Conservation (phyloP, 805 yeast genomes). For the Pichia insulana region DNA sequence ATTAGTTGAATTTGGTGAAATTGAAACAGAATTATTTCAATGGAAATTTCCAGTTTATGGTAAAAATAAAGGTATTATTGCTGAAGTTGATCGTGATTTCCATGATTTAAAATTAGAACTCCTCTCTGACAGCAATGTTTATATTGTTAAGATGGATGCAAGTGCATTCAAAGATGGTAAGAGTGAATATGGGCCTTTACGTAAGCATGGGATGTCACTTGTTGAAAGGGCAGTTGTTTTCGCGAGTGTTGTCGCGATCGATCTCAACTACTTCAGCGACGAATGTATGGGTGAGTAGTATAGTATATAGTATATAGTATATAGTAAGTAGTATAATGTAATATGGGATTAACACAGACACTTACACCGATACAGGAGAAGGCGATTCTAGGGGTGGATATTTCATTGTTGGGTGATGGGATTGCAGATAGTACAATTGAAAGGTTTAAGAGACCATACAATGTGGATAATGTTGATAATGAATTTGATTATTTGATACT, state of each 20-base stretch:
- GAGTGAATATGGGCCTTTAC: constrained; percentile 38
- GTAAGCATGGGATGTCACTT: constrained; percentile 40
- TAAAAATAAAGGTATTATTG: constrained; percentile 49
- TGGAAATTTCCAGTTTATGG: constrained; percentile 74
- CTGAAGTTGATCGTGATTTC: constrained; percentile 78
- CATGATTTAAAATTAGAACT: constrained; percentile 65
- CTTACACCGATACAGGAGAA: constrained; percentile 12
- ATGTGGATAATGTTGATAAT: constrained; percentile 1
- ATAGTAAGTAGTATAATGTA: too few species aligned
- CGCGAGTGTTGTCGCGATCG: constrained; percentile 82
- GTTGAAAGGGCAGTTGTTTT: constrained; percentile 79
- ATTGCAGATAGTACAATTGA: constrained; percentile 8
- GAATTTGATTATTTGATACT: constrained; percentile 7
- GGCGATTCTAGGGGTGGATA: constrained; percentile 9
- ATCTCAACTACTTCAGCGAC: constrained; percentile 80
- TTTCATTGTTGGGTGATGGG: not conserved
- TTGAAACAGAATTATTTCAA: constrained; percentile 77
- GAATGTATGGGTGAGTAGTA: too few species aligned
- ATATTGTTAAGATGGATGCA: constrained; percentile 81
- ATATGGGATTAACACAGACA: not conserved
- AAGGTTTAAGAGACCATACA: constrained; percentile 1
- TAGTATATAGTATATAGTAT: too few species aligned
- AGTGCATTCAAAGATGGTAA: constrained; percentile 62
- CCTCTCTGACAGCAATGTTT: constrained; percentile 26
- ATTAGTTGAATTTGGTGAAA: constrained; percentile 66